Conservation (phyloP, 768 basidiomycete genomes). For the Leucogyrophana mollusca region DNA sequence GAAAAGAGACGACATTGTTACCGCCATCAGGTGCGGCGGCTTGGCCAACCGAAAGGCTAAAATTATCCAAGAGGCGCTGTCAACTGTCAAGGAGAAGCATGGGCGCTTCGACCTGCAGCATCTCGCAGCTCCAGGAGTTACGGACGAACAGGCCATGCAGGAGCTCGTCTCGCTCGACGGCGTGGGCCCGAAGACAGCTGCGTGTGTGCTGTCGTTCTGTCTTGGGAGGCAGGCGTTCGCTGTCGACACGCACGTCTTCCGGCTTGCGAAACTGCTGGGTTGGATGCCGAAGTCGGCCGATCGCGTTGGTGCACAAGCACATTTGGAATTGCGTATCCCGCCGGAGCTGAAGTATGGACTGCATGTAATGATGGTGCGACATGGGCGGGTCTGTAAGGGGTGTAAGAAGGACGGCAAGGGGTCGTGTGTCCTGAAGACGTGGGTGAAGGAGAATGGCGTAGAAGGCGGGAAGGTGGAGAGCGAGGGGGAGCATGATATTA, state of each 20-base stretch:
- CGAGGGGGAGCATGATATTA: background rate
- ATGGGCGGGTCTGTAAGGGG: conserved; percentile 52
- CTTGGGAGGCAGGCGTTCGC: conserved; percentile 60
- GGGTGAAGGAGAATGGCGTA: conserved; percentile 25
- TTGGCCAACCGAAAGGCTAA: conserved; percentile 60
- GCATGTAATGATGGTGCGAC: conserved; percentile 58
- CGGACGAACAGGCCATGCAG: conserved; percentile 53
- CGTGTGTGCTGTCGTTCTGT: conserved; percentile 61
- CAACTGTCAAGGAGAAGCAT: conserved; percentile 41
- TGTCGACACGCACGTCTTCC: conserved; percentile 64
- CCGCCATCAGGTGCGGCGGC: conserved; percentile 52
- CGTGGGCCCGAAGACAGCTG: conserved; percentile 63
- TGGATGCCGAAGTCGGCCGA: conserved; percentile 44
- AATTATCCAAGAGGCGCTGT: conserved; percentile 49
- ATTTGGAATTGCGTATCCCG: conserved; percentile 52
- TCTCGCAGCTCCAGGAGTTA: conserved; percentile 30
- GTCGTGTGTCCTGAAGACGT: conserved; percentile 35
- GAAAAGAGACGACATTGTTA: conserved; percentile 39
- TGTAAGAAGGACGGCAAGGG: conserved; percentile 42
- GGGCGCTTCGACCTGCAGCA: conserved; percentile 60
- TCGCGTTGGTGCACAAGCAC: conserved; percentile 53
- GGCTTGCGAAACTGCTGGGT: conserved; percentile 41
- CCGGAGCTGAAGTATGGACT: conserved; percentile 53
- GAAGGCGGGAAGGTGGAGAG: conserved; percentile 17
- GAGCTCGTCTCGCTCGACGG: conserved; percentile 56